Percentiles rank a stretch among this genome's conserved stretches.
phyloP scores from a whole-genome alignment of 805 yeast species.

The Phaffomyces thermotolerans region DNA sequence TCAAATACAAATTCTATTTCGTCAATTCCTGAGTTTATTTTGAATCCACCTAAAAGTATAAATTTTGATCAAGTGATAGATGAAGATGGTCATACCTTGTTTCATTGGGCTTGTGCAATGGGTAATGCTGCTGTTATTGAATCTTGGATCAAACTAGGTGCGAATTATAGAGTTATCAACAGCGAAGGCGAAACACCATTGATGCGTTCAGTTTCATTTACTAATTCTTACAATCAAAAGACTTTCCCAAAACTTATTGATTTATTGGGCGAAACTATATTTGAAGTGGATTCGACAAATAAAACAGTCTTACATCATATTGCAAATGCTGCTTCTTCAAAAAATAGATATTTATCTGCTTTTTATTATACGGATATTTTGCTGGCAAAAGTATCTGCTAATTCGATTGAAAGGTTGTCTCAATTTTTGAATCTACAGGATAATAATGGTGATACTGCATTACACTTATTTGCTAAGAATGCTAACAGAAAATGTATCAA shows the following conservation, averaged over 20 bases:
- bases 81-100: constrained; percentile 88
- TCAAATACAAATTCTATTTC: constrained; percentile 18
- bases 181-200: constrained; percentile 81
- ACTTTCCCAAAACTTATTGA: constrained; percentile 77
- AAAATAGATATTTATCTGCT: constrained; percentile 68
- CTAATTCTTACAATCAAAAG: constrained; percentile 76
- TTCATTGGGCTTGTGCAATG: constrained; percentile 98
- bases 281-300: constrained; percentile 64
- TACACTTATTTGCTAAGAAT: constrained; percentile 63
- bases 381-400: constrained; percentile 63
- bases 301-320: constrained; percentile 85
- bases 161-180: constrained; percentile 53
- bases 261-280: constrained; percentile 66
- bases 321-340: constrained; percentile 59
- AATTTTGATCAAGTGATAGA: constrained; percentile 76
- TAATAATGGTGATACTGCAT: constrained; percentile 69
- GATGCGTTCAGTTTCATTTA: constrained; percentile 77
- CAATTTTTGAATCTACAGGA: constrained; percentile 62
- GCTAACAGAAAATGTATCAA: constrained; percentile 47
- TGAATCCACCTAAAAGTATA: constrained; percentile 57
- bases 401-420: constrained; percentile 53
- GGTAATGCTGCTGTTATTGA: constrained; percentile 77
- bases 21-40: constrained; percentile 55
- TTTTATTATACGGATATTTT: constrained; percentile 74
- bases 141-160: constrained; percentile 67